Conservation (phyloP, 2,329 filamentous ascomycete genomes). For the Cordyceps militaris region DNA sequence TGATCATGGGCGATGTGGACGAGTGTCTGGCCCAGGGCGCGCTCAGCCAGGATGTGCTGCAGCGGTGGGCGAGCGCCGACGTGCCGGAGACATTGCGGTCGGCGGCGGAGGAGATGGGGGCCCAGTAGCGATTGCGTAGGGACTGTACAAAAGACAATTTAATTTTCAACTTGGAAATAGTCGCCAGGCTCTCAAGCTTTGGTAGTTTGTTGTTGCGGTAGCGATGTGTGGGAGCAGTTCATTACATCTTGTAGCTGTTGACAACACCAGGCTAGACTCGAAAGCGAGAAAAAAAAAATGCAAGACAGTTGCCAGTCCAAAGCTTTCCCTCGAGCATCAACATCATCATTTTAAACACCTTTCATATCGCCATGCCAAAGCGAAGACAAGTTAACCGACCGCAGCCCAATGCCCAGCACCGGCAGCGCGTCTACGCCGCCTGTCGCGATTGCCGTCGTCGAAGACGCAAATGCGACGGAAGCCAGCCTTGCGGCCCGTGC, state of each 20-base stretch:
- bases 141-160: no score
- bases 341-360: not conserved
- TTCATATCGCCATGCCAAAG: conserved; percentile 3
- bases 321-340: not conserved
- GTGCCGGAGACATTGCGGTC: not conserved
- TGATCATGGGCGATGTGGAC: not conserved
- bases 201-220: no score
- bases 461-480: conserved; percentile 16
- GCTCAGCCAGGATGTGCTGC: not conserved
- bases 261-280: not conserved
- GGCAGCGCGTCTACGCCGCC: conserved; percentile 13
- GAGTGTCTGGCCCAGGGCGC: not conserved
- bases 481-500: conserved; percentile 14
- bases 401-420: not conserved
- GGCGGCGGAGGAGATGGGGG: not conserved
- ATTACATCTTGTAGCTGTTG: no score
- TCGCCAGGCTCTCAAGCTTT: no score
- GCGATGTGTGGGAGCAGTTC: no score
- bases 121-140: not conserved
- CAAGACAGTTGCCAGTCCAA: not conserved
- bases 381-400: not conserved
- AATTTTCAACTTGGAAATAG: no score
- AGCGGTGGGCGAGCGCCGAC: not conserved
- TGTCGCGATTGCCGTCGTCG: conserved; percentile 15
- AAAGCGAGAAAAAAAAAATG: not conserved